phyloP scores from a whole-genome alignment of 176 grass and related monocot genomes.

The Neostapfia colusana region DNA sequence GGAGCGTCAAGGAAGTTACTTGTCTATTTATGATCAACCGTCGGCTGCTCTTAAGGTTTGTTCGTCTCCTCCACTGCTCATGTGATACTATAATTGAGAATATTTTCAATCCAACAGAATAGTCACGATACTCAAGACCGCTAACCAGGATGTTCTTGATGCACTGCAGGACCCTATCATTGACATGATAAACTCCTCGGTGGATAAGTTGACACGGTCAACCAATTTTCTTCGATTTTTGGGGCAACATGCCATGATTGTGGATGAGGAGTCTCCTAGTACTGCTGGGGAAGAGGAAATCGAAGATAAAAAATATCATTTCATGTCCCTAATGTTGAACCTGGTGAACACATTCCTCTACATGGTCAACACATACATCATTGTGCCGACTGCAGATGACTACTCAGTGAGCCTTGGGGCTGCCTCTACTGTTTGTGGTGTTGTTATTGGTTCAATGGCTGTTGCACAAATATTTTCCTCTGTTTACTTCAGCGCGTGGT shows the following conservation, averaged over 20 bases:
- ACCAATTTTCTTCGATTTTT: slow-evolving; percentile 89
- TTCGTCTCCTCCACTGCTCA: slow-evolving; percentile 24
- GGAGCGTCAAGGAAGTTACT: slow-evolving; percentile 74
- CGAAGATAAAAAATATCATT: slow-evolving; percentile 82
- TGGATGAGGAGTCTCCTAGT: slow-evolving; percentile 71
- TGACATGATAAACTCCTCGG: slow-evolving; percentile 69
- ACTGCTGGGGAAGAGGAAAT: slow-evolving; percentile 69
- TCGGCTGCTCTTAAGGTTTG: slow-evolving; percentile 67
- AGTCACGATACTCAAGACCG: neutral
- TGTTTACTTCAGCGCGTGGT: slow-evolving; percentile 91
- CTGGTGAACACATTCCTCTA: slow-evolving; percentile 92
- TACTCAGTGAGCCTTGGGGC: slow-evolving; percentile 90
- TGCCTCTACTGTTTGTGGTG: slow-evolving; percentile 85
- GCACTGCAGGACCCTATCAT: slow-evolving; percentile 70
- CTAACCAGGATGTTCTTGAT: slow-evolving; percentile 44
- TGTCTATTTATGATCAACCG: slow-evolving; percentile 94
- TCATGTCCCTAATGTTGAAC: slow-evolving; percentile 79
- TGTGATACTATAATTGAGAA: neutral
- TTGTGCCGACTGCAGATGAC: slow-evolving; percentile 90
- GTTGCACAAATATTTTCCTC: slow-evolving; percentile 89
- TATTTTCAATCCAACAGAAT: slow-evolving; percentile 27
- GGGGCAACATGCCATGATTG: slow-evolving; percentile 86
- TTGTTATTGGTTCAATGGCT: slow-evolving; percentile 94
- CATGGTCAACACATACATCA: slow-evolving; percentile 96
- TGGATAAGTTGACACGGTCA: slow-evolving; percentile 70